A percentile compares a stretch with the other conserved stretches of the same genome.
phyloP scores from a whole-genome alignment of 768 basidiomycete species.

The Sistotremastrum niveocremeum region DNA sequence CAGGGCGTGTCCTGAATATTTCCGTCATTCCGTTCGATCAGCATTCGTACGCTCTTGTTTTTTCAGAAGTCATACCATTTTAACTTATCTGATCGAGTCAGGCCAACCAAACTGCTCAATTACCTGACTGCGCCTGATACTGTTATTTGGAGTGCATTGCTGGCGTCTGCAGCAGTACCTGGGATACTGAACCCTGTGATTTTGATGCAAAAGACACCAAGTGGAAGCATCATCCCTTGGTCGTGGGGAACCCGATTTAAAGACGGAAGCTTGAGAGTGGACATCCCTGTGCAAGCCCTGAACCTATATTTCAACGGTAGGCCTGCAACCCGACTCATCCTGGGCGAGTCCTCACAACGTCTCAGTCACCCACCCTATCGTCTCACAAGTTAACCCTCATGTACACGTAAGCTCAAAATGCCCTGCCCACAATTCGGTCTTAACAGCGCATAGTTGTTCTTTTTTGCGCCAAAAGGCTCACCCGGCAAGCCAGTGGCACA shows the following conservation, averaged over 20 bases:
- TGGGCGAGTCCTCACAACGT: slow-evolving; percentile 1
- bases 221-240: slow-evolving; percentile 76
- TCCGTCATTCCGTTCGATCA: slow-evolving; percentile 85
- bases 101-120: slow-evolving; percentile 91
- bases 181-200: slow-evolving; percentile 94
- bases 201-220: slow-evolving; percentile 79
- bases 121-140: slow-evolving; percentile 94
- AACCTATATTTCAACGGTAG: slow-evolving; percentile 83
- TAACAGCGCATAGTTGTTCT: slow-evolving; percentile 66
- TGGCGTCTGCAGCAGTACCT: slow-evolving; percentile 90
- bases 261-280: slow-evolving; percentile 86
- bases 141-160: slow-evolving; percentile 63
- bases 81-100: slow-evolving; percentile 19
- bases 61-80: not conserved
- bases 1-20: slow-evolving; percentile 87
- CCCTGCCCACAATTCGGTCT: too few species aligned
- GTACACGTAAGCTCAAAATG: slow-evolving; percentile 29
- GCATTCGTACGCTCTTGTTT: slow-evolving; percentile 47
- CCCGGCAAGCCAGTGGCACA: slow-evolving; percentile 91
- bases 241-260: slow-evolving; percentile 92
- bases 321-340: not conserved
- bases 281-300: slow-evolving; percentile 83
- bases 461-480: slow-evolving; percentile 83
- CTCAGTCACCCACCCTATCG: slow-evolving; percentile 80
- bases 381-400: slow-evolving; percentile 81